These are phyloP conservation scores for Beauveria australis DNA, from an alignment of 2,329 filamentous ascomycete species.

Conservation along the genomic window DNA sequence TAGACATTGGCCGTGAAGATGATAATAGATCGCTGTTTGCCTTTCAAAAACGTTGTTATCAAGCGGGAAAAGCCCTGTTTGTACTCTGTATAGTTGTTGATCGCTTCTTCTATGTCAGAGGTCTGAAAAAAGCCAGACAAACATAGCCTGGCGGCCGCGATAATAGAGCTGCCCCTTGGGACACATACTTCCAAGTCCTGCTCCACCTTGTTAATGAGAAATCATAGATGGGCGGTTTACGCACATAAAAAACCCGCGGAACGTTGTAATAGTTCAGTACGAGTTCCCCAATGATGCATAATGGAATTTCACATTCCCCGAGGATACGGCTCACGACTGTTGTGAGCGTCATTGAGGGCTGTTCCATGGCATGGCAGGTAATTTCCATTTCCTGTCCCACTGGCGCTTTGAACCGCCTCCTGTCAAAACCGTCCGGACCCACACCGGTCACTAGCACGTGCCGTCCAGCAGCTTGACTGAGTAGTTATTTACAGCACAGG, in stretches of 20 bases:
- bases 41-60: background rate
- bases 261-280: conserved; percentile 15
- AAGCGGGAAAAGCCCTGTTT: conserved; percentile 16
- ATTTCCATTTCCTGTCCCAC: too few relatives aligned
- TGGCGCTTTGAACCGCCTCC: background rate
- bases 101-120: conserved; percentile 1
- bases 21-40: background rate
- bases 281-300: conserved; percentile 13
- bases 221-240: background rate
- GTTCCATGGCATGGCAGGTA: background rate
- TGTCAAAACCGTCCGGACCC: background rate
- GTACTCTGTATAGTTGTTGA: conserved; percentile 20
- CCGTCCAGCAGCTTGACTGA: background rate
- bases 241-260: conserved; percentile 13
- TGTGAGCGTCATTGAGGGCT: background rate
- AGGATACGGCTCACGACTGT: conserved; percentile 4
- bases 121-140: conserved; percentile 14
- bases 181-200: conserved; percentile 16
- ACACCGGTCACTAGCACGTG: background rate
- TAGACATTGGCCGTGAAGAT: background rate
- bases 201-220: background rate
- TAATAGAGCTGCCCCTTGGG: conserved; percentile 1
- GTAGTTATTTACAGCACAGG: background rate
- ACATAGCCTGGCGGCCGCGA: conserved; percentile 13
- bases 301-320: conserved; percentile 6